These are phyloP conservation scores for Aspergillus felis DNA, from an alignment of 2,329 filamentous ascomycete genomes.

Conservation along the genomic window DNA sequence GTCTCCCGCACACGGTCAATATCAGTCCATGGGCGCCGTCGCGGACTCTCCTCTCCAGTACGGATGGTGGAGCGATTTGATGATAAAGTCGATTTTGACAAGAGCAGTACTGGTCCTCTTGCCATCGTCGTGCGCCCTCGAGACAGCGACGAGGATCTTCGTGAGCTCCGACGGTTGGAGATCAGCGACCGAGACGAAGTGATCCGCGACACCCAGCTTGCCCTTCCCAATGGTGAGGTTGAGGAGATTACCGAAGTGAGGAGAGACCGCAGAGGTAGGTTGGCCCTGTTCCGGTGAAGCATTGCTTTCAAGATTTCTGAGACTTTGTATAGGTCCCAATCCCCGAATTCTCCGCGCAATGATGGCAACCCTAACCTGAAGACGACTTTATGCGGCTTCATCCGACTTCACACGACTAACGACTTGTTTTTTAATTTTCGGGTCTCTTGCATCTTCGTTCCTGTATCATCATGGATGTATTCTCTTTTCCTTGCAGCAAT, in stretches of 20 bases:
- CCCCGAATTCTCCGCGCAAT: constrained; percentile 64
- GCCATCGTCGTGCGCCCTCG: constrained; percentile 48
- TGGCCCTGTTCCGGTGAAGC: constrained; percentile 43
- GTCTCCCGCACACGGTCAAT: constrained; percentile 33
- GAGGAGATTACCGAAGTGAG: constrained; percentile 61
- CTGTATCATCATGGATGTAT: background rate
- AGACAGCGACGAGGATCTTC: constrained; percentile 60
- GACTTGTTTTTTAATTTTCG: constrained; percentile 2
- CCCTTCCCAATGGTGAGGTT: constrained; percentile 37
- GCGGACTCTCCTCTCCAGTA: constrained; percentile 35
- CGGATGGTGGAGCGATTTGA: constrained; percentile 33
- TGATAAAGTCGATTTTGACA: constrained; percentile 38
- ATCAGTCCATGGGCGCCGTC: constrained; percentile 30
- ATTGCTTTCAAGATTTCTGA: constrained; percentile 18
- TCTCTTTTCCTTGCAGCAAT: background rate
- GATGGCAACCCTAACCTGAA: constrained; percentile 65
- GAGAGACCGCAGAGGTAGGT: constrained; percentile 94
- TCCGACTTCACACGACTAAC: constrained; percentile 1
- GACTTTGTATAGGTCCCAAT: constrained; percentile 52
- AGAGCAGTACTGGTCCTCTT: constrained; percentile 44
- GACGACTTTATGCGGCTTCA: background rate
- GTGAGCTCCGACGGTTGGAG: constrained; percentile 65
- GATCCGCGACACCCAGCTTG: constrained; percentile 30
- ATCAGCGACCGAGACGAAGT: constrained; percentile 38
- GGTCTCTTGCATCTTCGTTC: background rate